Conservation (phyloP, 1,284 basidiomycete genomes). For the Apiotrichum porosum region DNA sequence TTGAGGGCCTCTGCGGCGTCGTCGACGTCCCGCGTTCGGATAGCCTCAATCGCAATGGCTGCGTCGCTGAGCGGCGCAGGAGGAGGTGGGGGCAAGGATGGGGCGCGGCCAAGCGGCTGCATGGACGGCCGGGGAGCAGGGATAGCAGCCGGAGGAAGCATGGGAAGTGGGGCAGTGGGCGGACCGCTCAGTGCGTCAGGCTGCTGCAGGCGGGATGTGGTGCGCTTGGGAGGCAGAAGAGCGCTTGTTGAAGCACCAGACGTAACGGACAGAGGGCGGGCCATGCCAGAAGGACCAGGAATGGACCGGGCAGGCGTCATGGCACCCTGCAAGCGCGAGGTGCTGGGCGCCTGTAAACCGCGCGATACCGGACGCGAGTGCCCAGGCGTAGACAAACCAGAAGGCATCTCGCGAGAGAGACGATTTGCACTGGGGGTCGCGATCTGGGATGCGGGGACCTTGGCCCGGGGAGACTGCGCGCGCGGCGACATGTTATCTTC, state of each 20-base stretch:
- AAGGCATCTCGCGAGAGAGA: not conserved
- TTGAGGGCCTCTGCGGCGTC: conserved; percentile 92
- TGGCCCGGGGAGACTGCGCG: not conserved
- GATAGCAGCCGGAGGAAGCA: no score
- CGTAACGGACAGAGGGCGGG: not conserved
- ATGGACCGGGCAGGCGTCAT: conserved; percentile 9
- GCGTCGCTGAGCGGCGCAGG: conserved; percentile 1
- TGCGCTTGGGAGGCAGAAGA: no score
- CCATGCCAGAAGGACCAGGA: conserved; percentile 11
- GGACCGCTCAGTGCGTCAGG: not conserved
- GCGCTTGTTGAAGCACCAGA: no score
- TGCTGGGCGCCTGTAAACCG: not conserved
- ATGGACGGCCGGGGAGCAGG: conserved; percentile 11
- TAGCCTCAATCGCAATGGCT: conserved; percentile 28
- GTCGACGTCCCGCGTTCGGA: conserved; percentile 62
- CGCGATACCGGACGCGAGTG: conserved; percentile 1
- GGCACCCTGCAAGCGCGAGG: conserved; percentile 5
- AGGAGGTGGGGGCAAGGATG: not conserved
- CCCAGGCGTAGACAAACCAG: not conserved
- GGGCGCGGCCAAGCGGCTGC: conserved; percentile 21
- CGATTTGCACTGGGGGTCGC: not conserved
- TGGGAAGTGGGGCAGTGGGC: no score
- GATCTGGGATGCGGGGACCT: not conserved
- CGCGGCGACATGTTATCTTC: not conserved
- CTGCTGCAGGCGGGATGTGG: conserved; percentile 2